These are phyloP conservation scores for Babesia sp. DNA, from an alignment of 169 alveolate species.

Conservation along the genomic window DNA sequence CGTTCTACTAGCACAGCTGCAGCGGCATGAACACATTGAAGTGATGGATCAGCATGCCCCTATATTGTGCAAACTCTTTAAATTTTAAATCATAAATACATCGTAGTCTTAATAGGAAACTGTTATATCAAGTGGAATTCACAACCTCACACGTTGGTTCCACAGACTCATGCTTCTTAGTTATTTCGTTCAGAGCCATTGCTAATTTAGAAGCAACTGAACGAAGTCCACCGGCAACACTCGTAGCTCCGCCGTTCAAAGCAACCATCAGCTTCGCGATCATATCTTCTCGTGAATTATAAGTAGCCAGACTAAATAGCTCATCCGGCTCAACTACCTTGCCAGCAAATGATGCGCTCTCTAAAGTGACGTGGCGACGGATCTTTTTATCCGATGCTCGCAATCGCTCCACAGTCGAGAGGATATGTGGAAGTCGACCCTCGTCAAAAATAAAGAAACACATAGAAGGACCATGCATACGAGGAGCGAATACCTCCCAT, in stretches of 20 bases:
- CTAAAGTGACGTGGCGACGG: slow-evolving; percentile 34
- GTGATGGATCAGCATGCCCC: too few species aligned
- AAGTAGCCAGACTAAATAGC: slow-evolving; percentile 7
- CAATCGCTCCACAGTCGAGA: slow-evolving; percentile 30
- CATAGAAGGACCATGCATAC: slow-evolving; percentile 44
- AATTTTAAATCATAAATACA: too few species aligned
- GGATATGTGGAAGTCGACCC: slow-evolving; percentile 34
- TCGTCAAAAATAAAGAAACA: slow-evolving; percentile 52
- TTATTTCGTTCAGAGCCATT: slow-evolving; percentile 25
- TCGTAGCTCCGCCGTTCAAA: slow-evolving; percentile 3
- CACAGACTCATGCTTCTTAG: too few species aligned
- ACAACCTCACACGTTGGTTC: too few species aligned
- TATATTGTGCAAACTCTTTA: too few species aligned
- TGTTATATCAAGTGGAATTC: too few species aligned
- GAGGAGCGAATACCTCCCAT: slow-evolving; percentile 43
- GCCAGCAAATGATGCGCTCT: slow-evolving; percentile 35
- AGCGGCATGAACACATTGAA: too few species aligned
- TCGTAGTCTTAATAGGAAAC: too few species aligned
- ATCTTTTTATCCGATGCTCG: slow-evolving; percentile 40
- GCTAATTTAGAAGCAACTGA: slow-evolving; percentile 30
- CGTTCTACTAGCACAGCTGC: background rate
- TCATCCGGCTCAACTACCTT: slow-evolving; percentile 21
- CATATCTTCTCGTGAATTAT: slow-evolving; percentile 14
- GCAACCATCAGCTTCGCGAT: slow-evolving; percentile 20
- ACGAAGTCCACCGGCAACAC: slow-evolving; percentile 19